phyloP scores from a whole-genome alignment of 352 stramenopile genomes.

The Phytophthora litchii region DNA sequence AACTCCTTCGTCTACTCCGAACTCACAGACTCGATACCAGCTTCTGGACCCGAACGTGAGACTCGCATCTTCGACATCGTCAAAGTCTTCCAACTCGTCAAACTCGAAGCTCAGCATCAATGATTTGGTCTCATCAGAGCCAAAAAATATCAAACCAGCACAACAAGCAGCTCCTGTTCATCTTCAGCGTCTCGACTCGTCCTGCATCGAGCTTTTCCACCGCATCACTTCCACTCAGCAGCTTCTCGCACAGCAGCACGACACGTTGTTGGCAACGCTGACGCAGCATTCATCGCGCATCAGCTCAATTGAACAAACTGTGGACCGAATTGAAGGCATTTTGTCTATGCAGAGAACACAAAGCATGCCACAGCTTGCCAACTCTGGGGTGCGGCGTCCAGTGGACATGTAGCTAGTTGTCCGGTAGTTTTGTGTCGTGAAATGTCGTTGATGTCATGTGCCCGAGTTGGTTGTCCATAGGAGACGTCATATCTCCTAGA shows the following conservation, averaged over 20 bases:
- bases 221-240: constrained; percentile 74
- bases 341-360: constrained; percentile 32
- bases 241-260: constrained; percentile 60
- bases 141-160: constrained; percentile 1
- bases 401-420: constrained; percentile 30
- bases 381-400: constrained; percentile 2
- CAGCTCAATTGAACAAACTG: constrained; percentile 51
- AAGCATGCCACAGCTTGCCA: constrained; percentile 19
- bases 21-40: constrained; percentile 32
- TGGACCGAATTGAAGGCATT: constrained; percentile 54
- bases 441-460: background rate
- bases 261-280: constrained; percentile 46
- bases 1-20: constrained; percentile 7
- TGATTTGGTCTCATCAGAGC: constrained; percentile 32
- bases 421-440: constrained; percentile 9
- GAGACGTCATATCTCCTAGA: too few species aligned
- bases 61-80: constrained; percentile 22
- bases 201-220: constrained; percentile 59
- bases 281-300: constrained; percentile 59
- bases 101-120: constrained; percentile 35
- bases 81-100: constrained; percentile 9
- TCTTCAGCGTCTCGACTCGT: constrained; percentile 30
- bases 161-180: constrained; percentile 22
- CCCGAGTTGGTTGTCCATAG: too few species aligned
- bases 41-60: constrained; percentile 38